phyloP scores from a whole-genome alignment of 192 early-diverging fungal genomes.

The Ambispora gerdemannii region DNA sequence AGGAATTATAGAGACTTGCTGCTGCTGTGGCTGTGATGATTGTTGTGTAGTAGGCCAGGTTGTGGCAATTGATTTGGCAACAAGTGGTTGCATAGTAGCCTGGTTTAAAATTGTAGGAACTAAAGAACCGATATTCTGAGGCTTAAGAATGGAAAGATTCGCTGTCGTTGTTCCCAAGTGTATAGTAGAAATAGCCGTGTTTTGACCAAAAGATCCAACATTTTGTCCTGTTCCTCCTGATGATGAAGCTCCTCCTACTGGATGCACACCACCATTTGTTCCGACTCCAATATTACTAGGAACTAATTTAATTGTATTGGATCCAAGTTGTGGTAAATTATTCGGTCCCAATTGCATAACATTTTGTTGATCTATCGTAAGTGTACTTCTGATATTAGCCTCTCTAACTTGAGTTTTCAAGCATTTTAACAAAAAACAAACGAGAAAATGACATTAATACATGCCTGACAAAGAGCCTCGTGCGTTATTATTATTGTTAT shows the following conservation, averaged over 20 bases:
- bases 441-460: neutral
- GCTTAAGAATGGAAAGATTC: neutral
- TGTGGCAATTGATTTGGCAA: neutral
- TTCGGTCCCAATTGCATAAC: neutral
- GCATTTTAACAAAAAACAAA: neutral
- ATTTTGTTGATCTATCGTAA: neutral
- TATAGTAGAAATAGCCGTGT: too few relatives aligned
- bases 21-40: neutral
- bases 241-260: neutral
- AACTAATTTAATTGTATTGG: neutral
- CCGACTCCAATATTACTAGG: neutral
- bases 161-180: neutral
- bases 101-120: neutral
- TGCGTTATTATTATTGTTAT: neutral
- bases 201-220: neutral
- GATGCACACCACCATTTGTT: neutral
- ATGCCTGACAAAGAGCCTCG: neutral
- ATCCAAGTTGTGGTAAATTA: neutral
- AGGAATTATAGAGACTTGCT: neutral
- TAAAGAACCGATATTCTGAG: slow-evolving; percentile 1
- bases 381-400: neutral
- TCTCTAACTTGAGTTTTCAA: neutral
- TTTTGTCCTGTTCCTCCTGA: neutral
- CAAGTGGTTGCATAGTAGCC: neutral
- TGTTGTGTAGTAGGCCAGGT: neutral